phyloP scores from a whole-genome alignment of 169 alveolate genomes.

The Cryptosporidium tyzzeri region DNA sequence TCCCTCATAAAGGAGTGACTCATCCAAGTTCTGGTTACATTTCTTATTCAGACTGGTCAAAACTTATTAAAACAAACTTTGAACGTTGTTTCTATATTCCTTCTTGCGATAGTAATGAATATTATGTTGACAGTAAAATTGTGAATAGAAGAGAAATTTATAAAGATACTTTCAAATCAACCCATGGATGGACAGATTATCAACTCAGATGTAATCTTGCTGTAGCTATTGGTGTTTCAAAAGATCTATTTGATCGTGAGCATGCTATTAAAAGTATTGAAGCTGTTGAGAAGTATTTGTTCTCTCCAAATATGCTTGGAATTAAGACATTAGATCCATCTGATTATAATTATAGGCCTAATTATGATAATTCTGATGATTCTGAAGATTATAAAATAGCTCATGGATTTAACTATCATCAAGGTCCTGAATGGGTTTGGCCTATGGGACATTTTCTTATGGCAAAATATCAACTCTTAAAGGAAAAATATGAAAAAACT shows the following conservation, averaged over 20 bases:
- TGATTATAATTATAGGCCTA: slow-evolving; percentile 86
- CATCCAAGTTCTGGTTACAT: slow-evolving; percentile 77
- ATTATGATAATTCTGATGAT: slow-evolving; percentile 88
- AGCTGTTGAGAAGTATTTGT: slow-evolving; percentile 79
- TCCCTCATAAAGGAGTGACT: slow-evolving; percentile 82
- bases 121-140: slow-evolving; percentile 68
- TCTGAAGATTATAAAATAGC: slow-evolving; percentile 82
- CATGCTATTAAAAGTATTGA: slow-evolving; percentile 84
- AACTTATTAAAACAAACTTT: slow-evolving; percentile 83
- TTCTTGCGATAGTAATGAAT: slow-evolving; percentile 76
- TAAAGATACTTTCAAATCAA: slow-evolving; percentile 84
- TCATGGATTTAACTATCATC: slow-evolving; percentile 91
- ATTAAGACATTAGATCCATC: slow-evolving; percentile 89
- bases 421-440: slow-evolving; percentile 98
- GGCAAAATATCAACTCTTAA: slow-evolving; percentile 80
- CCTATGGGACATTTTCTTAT: slow-evolving; percentile 89
- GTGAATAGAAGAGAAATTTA: slow-evolving; percentile 84
- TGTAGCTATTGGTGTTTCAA: slow-evolving; percentile 92
- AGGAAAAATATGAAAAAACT: slow-evolving; percentile 62
- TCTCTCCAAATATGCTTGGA: slow-evolving; percentile 84
- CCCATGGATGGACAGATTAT: slow-evolving; percentile 85
- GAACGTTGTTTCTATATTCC: slow-evolving; percentile 89
- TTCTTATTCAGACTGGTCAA: slow-evolving; percentile 85
- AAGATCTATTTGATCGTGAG: slow-evolving; percentile 87
- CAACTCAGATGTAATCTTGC: slow-evolving; percentile 90